Conservation (phyloP, 108 stramenopile genomes). For the Asterionellopsis glacialis region DNA sequence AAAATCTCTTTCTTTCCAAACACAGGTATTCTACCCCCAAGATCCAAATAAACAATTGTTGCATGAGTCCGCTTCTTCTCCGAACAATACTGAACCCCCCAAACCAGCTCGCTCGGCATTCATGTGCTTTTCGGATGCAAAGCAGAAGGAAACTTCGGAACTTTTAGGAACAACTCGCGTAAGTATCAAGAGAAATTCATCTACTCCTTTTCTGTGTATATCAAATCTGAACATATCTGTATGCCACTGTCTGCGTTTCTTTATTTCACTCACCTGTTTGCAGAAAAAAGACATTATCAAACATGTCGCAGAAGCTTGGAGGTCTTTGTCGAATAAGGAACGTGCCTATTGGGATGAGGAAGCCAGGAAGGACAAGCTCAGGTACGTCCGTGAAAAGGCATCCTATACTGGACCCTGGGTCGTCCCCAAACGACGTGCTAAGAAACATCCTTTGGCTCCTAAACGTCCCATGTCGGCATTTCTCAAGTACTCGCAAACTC, state of each 20-base stretch:
- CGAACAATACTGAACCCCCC: constrained; percentile 13
- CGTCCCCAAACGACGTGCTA: constrained; percentile 46
- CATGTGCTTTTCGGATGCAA: constrained; percentile 58
- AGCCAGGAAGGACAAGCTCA: constrained; percentile 54
- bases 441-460: constrained; percentile 58
- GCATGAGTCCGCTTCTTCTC: not conserved
- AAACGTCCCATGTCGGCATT: constrained; percentile 71
- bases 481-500: constrained; percentile 50
- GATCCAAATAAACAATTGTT: not conserved
- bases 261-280: not conserved
- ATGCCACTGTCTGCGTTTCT: too few relatives aligned
- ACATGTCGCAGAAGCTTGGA: constrained; percentile 44
- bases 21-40: too few relatives aligned
- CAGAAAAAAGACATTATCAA: constrained; percentile 16
- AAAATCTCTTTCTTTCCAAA: not conserved
- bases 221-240: not conserved
- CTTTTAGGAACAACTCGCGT: not conserved
- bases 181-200: not conserved
- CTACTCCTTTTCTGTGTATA: not conserved
- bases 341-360: constrained; percentile 53
- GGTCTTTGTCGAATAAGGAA: constrained; percentile 25
- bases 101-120: constrained; percentile 59
- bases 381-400: constrained; percentile 46
- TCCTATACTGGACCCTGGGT: constrained; percentile 45
- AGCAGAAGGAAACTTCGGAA: constrained; percentile 33